phyloP scores from a whole-genome alignment of 768 basidiomycete species.

The Pleurotus eryngii region DNA sequence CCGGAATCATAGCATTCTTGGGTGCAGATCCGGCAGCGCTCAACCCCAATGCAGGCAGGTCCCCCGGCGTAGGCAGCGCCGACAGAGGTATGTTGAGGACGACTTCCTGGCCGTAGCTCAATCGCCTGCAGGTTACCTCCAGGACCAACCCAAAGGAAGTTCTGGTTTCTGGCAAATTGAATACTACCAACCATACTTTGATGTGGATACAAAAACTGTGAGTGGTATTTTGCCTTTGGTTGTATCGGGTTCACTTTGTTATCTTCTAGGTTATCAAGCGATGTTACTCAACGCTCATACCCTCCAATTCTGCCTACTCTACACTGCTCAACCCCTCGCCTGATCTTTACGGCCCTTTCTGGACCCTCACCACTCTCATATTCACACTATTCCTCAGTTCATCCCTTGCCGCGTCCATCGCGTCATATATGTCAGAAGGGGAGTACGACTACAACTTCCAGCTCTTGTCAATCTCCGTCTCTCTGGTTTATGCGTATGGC shows the following conservation, averaged over 20 bases:
- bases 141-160: constrained; percentile 46
- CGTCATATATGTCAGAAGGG: constrained; percentile 71
- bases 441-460: constrained; percentile 83
- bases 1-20: constrained; percentile 47
- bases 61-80: constrained; percentile 44
- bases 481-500: constrained; percentile 86
- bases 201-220: constrained; percentile 79
- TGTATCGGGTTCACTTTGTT: background rate
- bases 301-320: constrained; percentile 61
- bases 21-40: constrained; percentile 37
- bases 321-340: constrained; percentile 64
- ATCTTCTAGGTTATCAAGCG: constrained; percentile 59
- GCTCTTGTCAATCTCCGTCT: constrained; percentile 76
- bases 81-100: constrained; percentile 39
- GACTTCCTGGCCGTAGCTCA: background rate
- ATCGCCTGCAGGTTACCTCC: constrained; percentile 55
- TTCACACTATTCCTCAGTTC: constrained; percentile 93
- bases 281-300: constrained; percentile 77
- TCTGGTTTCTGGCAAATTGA: constrained; percentile 78
- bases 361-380: constrained; percentile 94
- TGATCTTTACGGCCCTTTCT: constrained; percentile 92
- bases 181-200: constrained; percentile 86
- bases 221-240: constrained; percentile 13
- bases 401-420: constrained; percentile 84
- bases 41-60: constrained; percentile 22